phyloP scores from a whole-genome alignment of 441 rosid genomes.

The Sinapis alba region DNA sequence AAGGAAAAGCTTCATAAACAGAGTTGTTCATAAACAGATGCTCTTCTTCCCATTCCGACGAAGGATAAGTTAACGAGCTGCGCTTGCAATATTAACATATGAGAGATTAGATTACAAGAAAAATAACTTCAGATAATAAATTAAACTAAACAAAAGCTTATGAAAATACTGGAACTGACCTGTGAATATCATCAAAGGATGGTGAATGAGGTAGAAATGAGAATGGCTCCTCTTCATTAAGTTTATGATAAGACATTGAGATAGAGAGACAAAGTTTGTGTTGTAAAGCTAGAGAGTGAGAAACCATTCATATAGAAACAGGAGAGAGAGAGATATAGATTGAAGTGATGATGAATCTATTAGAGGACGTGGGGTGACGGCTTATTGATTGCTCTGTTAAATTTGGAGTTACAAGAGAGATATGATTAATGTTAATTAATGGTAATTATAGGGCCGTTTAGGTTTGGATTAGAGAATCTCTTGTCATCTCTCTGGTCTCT shows the following conservation, averaged over 20 bases:
- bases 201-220: conserved; percentile 22
- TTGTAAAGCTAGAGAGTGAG: conserved; percentile 17
- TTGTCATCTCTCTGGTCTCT: conserved; percentile 9
- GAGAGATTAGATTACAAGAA: neutral
- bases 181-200: conserved; percentile 15
- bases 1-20: conserved; percentile 22
- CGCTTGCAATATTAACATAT: neutral
- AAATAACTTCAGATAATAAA: neutral
- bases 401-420: conserved; percentile 42
- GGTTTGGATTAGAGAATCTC: conserved; percentile 39
- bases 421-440: conserved; percentile 41
- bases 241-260: conserved; percentile 31
- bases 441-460: conserved; percentile 33
- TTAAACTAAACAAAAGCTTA: neutral
- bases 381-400: conserved; percentile 29
- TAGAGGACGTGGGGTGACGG: conserved; percentile 39
- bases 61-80: conserved; percentile 23
- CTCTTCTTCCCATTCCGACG: conserved; percentile 32
- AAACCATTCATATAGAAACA: conserved; percentile 25
- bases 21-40: conserved; percentile 15
- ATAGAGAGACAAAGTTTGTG: neutral
- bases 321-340: neutral
- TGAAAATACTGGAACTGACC: conserved; percentile 4
- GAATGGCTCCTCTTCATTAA: conserved; percentile 16
- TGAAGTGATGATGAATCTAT: conserved; percentile 30